Conservation (phyloP, 495 filamentous ascomycete genomes). For the Viridothelium virens region DNA sequence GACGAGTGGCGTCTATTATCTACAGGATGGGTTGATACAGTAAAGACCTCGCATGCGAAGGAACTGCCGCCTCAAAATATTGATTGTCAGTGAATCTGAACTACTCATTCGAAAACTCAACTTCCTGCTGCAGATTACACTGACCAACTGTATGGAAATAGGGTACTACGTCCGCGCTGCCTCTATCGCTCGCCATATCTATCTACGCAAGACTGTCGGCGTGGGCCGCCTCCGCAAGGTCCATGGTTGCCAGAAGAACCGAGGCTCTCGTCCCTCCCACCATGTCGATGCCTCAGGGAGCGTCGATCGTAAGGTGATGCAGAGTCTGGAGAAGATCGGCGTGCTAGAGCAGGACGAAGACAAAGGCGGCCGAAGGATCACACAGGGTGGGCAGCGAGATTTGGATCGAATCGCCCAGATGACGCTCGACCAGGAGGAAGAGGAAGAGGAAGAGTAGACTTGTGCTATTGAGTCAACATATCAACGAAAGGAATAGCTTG, state of each 20-base stretch:
- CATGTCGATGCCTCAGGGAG: constrained; percentile 92
- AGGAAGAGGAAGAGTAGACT: constrained; percentile 43
- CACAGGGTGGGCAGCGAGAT: constrained; percentile 95
- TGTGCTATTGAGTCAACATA: background rate
- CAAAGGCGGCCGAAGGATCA: constrained; percentile 93
- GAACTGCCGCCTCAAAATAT: constrained; percentile 95
- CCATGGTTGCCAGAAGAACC: constrained; percentile 95
- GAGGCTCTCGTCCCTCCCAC: constrained; percentile 80
- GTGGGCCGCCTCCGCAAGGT: constrained; percentile 87
- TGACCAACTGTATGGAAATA: constrained; percentile 10
- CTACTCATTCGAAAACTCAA: background rate
- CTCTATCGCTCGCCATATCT: constrained; percentile 92
- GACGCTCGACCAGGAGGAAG: constrained; percentile 61
- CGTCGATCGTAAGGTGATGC: constrained; percentile 93
- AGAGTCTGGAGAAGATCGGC: constrained; percentile 97
- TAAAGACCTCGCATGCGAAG: constrained; percentile 93
- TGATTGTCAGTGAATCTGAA: constrained; percentile 60
- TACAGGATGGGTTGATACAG: constrained; percentile 93
- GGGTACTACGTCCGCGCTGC: constrained; percentile 97
- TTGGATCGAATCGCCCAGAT: constrained; percentile 86
- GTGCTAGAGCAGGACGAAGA: constrained; percentile 94
- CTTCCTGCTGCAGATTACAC: constrained; percentile 3
- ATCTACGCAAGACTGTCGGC: constrained; percentile 98
- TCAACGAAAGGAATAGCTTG: background rate
- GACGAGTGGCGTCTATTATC: constrained; percentile 28